phyloP scores from a whole-genome alignment of 306 rosid genomes.

The Ochetophila trinervis region DNA sequence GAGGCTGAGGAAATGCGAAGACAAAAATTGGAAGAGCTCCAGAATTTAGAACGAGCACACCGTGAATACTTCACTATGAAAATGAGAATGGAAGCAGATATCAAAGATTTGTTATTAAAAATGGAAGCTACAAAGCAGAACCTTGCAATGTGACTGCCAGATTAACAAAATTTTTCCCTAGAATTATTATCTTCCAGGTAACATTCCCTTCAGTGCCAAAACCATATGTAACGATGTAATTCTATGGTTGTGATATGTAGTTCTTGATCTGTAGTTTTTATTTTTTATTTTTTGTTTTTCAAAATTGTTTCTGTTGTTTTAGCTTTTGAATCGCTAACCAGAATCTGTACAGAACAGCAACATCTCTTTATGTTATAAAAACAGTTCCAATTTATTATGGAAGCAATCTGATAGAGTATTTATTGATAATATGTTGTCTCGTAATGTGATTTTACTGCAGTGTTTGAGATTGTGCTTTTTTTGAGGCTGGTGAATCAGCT shows the following conservation, averaged over 20 bases:
- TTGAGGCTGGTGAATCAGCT: too few relatives aligned
- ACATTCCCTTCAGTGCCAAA: neutral
- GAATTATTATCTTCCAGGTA: constrained; percentile 9
- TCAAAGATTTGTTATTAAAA: constrained; percentile 74
- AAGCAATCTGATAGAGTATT: neutral
- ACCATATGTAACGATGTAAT: constrained; percentile 11
- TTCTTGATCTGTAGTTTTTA: neutral
- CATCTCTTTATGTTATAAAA: constrained; percentile 41
- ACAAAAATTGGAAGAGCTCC: constrained; percentile 76
- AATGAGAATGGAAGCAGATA: constrained; percentile 86
- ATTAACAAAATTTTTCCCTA: neutral
- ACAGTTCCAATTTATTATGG: constrained; percentile 29
- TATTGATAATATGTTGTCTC: too few relatives aligned
- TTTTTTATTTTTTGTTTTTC: neutral
- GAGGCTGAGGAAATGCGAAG: constrained; percentile 80
- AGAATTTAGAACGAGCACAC: constrained; percentile 72
- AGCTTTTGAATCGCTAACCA: constrained; percentile 41
- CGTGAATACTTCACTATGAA: constrained; percentile 79
- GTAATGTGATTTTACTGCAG: too few relatives aligned
- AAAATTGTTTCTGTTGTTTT: constrained; percentile 2
- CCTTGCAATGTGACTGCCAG: constrained; percentile 53
- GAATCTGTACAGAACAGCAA: constrained; percentile 51
- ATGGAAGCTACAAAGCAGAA: constrained; percentile 96
- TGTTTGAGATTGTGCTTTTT: too few relatives aligned
- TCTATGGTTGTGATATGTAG: neutral